These are phyloP conservation scores for Pseudocercospora vitis DNA, from an alignment of 2,329 filamentous ascomycete species.

Conservation along the genomic window DNA sequence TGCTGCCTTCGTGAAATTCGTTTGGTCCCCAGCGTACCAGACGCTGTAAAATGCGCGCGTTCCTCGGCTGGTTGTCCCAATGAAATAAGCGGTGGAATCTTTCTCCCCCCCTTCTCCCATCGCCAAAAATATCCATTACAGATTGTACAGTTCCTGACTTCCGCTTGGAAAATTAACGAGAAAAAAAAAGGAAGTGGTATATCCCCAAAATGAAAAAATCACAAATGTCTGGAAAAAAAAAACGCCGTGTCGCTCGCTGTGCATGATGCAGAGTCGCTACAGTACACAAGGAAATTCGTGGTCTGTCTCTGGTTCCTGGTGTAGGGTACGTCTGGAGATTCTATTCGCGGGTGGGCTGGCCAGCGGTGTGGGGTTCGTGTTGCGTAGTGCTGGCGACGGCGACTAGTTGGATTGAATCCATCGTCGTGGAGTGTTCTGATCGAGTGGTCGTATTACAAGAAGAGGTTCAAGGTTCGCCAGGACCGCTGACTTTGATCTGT, in stretches of 20 bases:
- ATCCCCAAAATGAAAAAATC: slow-evolving; percentile 11
- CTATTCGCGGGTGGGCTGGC: neutral
- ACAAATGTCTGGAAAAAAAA: slow-evolving; percentile 3
- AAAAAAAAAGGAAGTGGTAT: slow-evolving; percentile 15
- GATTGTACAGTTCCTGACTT: slow-evolving; percentile 8
- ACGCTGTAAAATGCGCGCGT: slow-evolving; percentile 2
- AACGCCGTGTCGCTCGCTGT: slow-evolving; percentile 13
- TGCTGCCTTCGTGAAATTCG: neutral
- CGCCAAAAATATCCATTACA: slow-evolving; percentile 9
- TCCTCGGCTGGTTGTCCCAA: too few relatives aligned
- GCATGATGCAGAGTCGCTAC: slow-evolving; percentile 13
- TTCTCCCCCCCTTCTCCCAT: too few relatives aligned
- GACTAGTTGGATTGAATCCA: too few relatives aligned
- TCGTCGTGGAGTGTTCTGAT: too few relatives aligned
- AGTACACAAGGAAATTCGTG: slow-evolving; percentile 8
- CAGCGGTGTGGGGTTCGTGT: neutral
- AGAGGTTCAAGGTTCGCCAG: slow-evolving; percentile 38
- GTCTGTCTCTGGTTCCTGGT: neutral
- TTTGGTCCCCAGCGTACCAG: slow-evolving; percentile 3
- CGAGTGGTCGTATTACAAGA: slow-evolving; percentile 3
- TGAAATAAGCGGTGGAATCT: too few relatives aligned
- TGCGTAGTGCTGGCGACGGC: neutral
- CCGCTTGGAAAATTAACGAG: too few relatives aligned
- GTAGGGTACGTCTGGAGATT: neutral
- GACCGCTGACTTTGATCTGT: slow-evolving; percentile 42